Evolutionary conservation across 2,329 filamentous ascomycete genomes (phyloP).

Genomic region (Ambrosiella cleistominuta): DNA sequence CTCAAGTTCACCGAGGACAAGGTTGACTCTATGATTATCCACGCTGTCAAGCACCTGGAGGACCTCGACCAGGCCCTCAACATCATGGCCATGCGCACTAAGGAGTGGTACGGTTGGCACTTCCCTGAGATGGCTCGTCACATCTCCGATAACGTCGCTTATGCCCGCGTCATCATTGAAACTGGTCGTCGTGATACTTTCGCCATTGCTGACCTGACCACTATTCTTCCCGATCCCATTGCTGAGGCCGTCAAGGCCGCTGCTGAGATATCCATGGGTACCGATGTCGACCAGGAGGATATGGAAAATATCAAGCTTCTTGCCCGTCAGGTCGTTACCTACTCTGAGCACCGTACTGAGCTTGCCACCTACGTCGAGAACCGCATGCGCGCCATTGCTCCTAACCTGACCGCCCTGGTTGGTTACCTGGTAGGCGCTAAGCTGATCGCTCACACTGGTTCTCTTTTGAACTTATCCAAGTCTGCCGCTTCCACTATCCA

Average conservation of each 20-base stretch:
- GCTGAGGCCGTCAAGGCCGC: conserved; percentile 82
- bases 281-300: conserved; percentile 86
- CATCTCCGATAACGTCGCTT: conserved; percentile 90
- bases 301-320: conserved; percentile 81
- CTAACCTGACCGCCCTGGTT: conserved; percentile 83
- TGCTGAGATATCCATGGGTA: conserved; percentile 95
- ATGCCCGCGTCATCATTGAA: conserved; percentile 69
- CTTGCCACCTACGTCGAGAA: conserved; percentile 77
- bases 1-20: conserved; percentile 98
- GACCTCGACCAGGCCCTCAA: conserved; percentile 98
- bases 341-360: conserved; percentile 77
- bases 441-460: conserved; percentile 86
- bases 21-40: conserved; percentile 98
- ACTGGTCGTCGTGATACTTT: conserved; percentile 81
- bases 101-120: conserved; percentile 99
- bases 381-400: conserved; percentile 92
- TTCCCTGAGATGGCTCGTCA: conserved; percentile 97
- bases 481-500: conserved; percentile 89
- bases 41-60: conserved; percentile 84
- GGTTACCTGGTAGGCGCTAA: conserved; percentile 88
- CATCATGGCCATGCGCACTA: conserved; percentile 95
- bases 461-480: conserved; percentile 87
- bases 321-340: conserved; percentile 81
- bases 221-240: conserved; percentile 88
- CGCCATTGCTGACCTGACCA: conserved; percentile 59